Percentiles rank a stretch among this genome's conserved stretches.
These are phyloP conservation scores for Porphyrellus cyaneotinctus DNA, from an alignment of 768 basidiomycete genomes.

Conservation along the genomic window DNA sequence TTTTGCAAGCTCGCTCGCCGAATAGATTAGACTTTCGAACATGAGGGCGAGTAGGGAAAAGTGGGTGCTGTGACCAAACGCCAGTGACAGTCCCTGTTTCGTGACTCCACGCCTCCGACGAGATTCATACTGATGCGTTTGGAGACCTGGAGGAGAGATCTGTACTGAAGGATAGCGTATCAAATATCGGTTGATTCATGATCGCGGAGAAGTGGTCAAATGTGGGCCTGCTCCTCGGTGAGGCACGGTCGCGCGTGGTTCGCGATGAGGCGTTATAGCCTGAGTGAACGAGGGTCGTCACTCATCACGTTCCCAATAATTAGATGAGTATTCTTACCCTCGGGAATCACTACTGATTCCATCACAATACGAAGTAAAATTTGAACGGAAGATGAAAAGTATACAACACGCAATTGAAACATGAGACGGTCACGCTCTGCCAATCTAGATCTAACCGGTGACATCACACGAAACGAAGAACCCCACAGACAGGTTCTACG, in stretches of 20 bases:
- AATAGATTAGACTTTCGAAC: conserved; percentile 3
- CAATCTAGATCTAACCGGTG: too few relatives aligned
- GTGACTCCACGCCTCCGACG: not conserved
- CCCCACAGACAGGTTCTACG: too few relatives aligned
- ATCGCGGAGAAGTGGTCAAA: conserved; percentile 3
- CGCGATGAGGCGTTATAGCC: conserved; percentile 24
- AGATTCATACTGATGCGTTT: not conserved
- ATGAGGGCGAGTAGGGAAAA: not conserved
- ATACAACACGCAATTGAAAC: too few relatives aligned
- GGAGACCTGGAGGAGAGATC: conserved; percentile 6
- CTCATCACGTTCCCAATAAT: too few relatives aligned
- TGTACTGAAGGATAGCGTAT: conserved; percentile 10
- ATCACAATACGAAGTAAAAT: too few relatives aligned
- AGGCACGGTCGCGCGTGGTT: conserved; percentile 25
- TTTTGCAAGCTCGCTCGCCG: conserved; percentile 14
- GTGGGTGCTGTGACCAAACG: not conserved
- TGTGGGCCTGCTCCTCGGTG: conserved; percentile 16
- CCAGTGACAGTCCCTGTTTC: not conserved
- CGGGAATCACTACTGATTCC: too few relatives aligned
- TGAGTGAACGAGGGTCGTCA: too few relatives aligned
- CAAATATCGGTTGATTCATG: conserved; percentile 4
- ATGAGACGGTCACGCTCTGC: too few relatives aligned
- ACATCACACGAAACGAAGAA: too few relatives aligned
- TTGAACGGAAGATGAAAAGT: too few relatives aligned
- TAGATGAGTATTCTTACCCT: too few relatives aligned